Evolutionary conservation across 1,139 yeast species (phyloP).

Genomic region (Pichia inconspicua): DNA sequence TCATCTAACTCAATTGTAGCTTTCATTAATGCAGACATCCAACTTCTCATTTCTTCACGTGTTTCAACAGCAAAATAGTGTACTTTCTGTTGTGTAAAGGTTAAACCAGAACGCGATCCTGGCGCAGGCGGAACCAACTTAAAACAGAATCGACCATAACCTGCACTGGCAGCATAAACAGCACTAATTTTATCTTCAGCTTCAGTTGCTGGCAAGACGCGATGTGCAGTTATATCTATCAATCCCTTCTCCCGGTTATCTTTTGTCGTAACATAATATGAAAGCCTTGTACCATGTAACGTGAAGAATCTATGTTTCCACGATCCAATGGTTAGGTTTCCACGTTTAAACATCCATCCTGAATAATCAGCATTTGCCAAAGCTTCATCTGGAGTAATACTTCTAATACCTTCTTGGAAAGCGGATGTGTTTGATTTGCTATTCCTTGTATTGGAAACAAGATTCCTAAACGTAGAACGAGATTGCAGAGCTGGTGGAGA

Average conservation of each 20-base stretch:
- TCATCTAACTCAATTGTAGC: conserved; percentile 97
- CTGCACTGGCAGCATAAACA: conserved; percentile 84
- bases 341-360: conserved; percentile 96
- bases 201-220: conserved; percentile 68
- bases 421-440: conserved; percentile 70
- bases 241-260: conserved; percentile 86
- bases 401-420: conserved; percentile 84
- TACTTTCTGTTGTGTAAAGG: conserved; percentile 92
- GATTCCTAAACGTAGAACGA: conserved; percentile 15
- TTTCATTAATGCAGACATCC: conserved; percentile 93
- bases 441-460: conserved; percentile 4
- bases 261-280: conserved; percentile 73
- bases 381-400: conserved; percentile 70
- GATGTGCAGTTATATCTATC: conserved; percentile 91
- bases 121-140: conserved; percentile 96
- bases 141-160: conserved; percentile 87
- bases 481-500: not conserved
- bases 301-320: conserved; percentile 91
- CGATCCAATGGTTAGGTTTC: conserved; percentile 73
- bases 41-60: conserved; percentile 82
- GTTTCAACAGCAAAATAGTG: conserved; percentile 95
- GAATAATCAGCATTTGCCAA: conserved; percentile 66
- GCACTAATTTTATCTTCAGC: conserved; percentile 74
- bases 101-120: conserved; percentile 88
- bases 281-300: conserved; percentile 84